Base-by-base conservation (phyloP, 148 eudicot species). In the Mesembryanthemum crystallinum region DNA sequence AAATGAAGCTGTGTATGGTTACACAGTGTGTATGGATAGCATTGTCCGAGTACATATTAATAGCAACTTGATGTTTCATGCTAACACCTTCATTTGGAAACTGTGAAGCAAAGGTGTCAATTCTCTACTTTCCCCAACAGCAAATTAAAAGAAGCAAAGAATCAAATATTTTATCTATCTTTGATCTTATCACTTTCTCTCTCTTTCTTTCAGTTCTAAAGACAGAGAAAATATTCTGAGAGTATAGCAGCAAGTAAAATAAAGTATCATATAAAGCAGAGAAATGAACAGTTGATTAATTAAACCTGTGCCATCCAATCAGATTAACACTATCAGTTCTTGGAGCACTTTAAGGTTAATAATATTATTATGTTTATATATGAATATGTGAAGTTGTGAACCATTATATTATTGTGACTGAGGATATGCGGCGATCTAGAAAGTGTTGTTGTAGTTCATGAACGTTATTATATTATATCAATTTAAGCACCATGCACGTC, bases 231-330 rank as follows among this genome's bases (percentile, higher is more conserved):
- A 65, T 18, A 65, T 65, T 65, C 69, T 14, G 3, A 20, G 67
- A 35, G 39, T 63, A 30, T 0, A 63, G 67, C 43, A 64, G 43
- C 67, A 64, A 64, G 67, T 64, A 64, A 32, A 33, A 20, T 32
- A 64, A 64, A 43, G 67, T 33, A 64, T 64, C 67, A 64, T 15
- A 39, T 17, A 33, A 65, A 37, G 69, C 13, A 39, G 28, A 65
- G 32, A 2, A 32, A 64, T 1, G 27, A 65, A 17, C 42, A 32
- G 17, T 12, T 23, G 3, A 45, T 8, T 8, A 11, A 20, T 8
- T n/a, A 15, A n/a, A n/a, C n/a, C n/a, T 64, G 49, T n/a, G 7
- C 39, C 47, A 30, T 20, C 24, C 21, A 15, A 30, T 63, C 42
- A 64, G 39, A 2, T 6, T 35, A 35, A 7, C 14, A 42, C 12